Percentiles rank a stretch among this genome's conserved stretches.
Evolutionary conservation across 768 basidiomycete genomes (phyloP).

Genomic region (Hypholoma fasciculare): DNA sequence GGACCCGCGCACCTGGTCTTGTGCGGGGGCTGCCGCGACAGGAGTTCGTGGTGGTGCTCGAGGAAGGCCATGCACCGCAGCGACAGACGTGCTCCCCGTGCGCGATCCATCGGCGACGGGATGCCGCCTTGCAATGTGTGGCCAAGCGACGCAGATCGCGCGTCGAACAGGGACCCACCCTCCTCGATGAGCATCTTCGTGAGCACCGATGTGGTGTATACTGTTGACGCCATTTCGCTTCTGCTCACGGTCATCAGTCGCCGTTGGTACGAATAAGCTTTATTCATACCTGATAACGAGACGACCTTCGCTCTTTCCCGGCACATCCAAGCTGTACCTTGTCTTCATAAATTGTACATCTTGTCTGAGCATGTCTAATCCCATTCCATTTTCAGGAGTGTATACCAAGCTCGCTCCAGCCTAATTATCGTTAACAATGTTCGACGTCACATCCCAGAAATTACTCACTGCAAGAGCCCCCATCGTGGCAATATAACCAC

Average conservation of each 20-base stretch:
- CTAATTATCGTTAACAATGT: constrained; percentile 37
- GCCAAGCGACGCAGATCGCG: constrained; percentile 93
- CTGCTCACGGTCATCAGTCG: constrained; percentile 36
- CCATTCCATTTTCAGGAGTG: constrained; percentile 90
- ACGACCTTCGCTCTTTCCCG: constrained; percentile 91
- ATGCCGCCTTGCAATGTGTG: constrained; percentile 97
- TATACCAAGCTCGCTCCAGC: constrained; percentile 92
- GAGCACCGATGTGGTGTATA: constrained; percentile 91
- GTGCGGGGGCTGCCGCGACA: constrained; percentile 45
- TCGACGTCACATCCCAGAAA: neutral
- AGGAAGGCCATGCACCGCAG: constrained; percentile 94
- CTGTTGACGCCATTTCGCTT: constrained; percentile 81
- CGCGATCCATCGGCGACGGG: constrained; percentile 93
- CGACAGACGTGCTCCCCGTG: constrained; percentile 86
- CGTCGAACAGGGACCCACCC: constrained; percentile 89
- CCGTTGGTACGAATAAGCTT: neutral
- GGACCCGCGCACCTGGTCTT: constrained; percentile 55
- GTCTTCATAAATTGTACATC: constrained; percentile 90
- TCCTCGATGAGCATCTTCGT: constrained; percentile 96
- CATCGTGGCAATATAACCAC: constrained; percentile 94
- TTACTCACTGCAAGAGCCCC: constrained; percentile 89
- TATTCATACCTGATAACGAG: constrained; percentile 80
- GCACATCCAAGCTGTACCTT: constrained; percentile 81
- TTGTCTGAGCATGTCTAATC: constrained; percentile 72
- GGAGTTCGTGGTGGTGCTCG: constrained; percentile 69